phyloP scores from a whole-genome alignment of 2,329 filamentous ascomycete species.

The Penicillium rolfsii region DNA sequence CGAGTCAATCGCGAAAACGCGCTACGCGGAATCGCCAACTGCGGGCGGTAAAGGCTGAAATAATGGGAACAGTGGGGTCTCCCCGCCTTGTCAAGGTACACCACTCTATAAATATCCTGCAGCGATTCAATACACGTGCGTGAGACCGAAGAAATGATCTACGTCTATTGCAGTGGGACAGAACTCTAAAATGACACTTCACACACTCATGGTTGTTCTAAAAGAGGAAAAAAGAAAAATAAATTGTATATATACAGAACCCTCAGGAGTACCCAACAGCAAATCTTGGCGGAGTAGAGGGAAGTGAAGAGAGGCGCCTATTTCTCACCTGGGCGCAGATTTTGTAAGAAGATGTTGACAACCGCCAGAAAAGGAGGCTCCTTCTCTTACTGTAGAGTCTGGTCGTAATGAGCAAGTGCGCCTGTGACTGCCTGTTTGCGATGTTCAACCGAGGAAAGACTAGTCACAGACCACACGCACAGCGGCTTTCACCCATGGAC shows the following conservation, averaged over 20 bases:
- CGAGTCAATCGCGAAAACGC: slow-evolving; percentile 10
- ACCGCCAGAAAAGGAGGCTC: background rate
- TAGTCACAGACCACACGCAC: background rate
- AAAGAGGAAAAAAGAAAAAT: background rate
- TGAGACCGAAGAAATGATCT: background rate
- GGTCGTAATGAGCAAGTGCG: background rate
- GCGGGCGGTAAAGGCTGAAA: background rate
- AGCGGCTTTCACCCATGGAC: too few species aligned
- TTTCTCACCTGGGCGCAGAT: background rate
- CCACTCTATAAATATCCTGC: background rate
- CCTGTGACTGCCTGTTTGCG: background rate
- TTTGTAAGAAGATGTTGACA: background rate
- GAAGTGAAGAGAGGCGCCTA: background rate
- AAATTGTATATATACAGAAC: slow-evolving; percentile 10
- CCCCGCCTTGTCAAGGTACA: background rate
- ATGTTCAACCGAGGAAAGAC: background rate
- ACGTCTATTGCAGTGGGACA: background rate
- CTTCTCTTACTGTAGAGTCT: too few species aligned
- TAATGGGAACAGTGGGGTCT: background rate
- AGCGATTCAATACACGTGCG: background rate
- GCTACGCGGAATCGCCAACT: slow-evolving; percentile 2
- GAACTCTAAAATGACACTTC: background rate
- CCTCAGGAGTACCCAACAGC: background rate
- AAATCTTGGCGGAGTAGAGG: background rate
- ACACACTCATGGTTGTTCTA: background rate